Base-by-base conservation (phyloP, 179 eudicot species). In the Silene noctiflora region DNA sequence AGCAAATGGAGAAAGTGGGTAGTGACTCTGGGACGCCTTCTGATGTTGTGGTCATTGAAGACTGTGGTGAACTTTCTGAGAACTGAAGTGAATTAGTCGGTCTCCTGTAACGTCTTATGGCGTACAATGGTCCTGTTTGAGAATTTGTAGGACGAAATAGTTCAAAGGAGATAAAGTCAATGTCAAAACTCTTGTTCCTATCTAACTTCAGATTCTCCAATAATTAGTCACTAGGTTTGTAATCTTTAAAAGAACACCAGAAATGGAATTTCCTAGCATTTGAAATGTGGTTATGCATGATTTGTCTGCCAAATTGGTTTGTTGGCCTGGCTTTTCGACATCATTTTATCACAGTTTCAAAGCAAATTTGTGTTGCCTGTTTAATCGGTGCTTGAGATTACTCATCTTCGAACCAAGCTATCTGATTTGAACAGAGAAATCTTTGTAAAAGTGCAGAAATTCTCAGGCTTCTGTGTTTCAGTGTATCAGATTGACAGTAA, bases 1-100 rank as follows among this genome's bases (percentile, higher is more conserved):
- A 84, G 75, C 67, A 80, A 71, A 89, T 89, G 91, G 89, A 89
- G 85, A 76, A 71, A n/a, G 79, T 72, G 21, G 93, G 93, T 63
- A 65, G 80, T 0, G 75, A 80, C 3, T 6, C 73, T 53, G 93
- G 93, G 12, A 58, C 3, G 1, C 79, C 89, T 42, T 70, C 77
- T 31, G 60, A 35, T 8, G 35, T 78, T 0, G 93, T 89, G 29
- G 83, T 86, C 71, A 88, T 89, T 0, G 89, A 86, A 77, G 93
- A 89, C 75, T 88, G 86, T 56, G 93, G 93, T 55, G 67, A 87
- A 81, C 59, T 89, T 39, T 42, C 83, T 1, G 87, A 89, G 67
- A 76, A 74, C 64, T 85, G 83, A 84, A 31, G 48, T 42, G 48
- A 42, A 9, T 42, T 10, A 42, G 12, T 42, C 11, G 13, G 13